phyloP scores from a whole-genome alignment of 2,329 filamentous ascomycete species.

The Pyrenochaeta sp. region DNA sequence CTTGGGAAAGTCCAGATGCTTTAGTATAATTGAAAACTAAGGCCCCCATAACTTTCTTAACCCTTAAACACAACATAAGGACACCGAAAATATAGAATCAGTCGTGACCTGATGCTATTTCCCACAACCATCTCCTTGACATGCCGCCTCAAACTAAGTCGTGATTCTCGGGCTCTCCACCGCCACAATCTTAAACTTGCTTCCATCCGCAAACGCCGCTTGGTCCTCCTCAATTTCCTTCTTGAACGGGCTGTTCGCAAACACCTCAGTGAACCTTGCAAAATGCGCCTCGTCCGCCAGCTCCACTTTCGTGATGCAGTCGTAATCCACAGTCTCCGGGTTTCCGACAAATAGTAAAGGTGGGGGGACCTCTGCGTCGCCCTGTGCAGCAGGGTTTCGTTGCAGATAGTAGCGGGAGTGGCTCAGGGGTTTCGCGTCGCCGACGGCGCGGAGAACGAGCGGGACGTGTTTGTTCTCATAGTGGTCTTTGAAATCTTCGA shows the following conservation, averaged over 20 bases:
- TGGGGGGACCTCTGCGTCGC: conserved; percentile 3
- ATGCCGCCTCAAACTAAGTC: background rate
- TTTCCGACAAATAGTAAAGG: conserved; percentile 13
- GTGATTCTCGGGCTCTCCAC: conserved; percentile 23
- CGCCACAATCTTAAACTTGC: conserved; percentile 18
- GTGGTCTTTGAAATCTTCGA: conserved; percentile 29
- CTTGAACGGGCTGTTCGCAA: conserved; percentile 10
- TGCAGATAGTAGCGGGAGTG: conserved; percentile 34
- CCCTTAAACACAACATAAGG: too few relatives aligned
- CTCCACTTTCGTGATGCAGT: conserved; percentile 28
- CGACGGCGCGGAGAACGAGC: conserved; percentile 27
- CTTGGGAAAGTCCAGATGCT: too few relatives aligned
- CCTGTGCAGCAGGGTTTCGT: conserved; percentile 6
- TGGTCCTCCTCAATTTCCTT: conserved; percentile 17
- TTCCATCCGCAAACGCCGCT: conserved; percentile 18
- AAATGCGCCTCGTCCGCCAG: conserved; percentile 25
- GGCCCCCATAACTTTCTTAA: too few relatives aligned
- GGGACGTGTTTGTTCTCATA: conserved; percentile 32
- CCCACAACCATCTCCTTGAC: too few relatives aligned
- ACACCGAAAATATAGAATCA: too few relatives aligned
- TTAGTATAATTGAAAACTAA: too few relatives aligned
- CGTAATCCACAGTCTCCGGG: conserved; percentile 16
- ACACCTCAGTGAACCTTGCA: conserved; percentile 19
- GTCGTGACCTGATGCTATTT: too few relatives aligned
- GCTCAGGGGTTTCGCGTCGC: conserved; percentile 24